These are phyloP conservation scores for Vitis riparia DNA, from an alignment of 164 flowering plant species.

Conservation along the genomic window DNA sequence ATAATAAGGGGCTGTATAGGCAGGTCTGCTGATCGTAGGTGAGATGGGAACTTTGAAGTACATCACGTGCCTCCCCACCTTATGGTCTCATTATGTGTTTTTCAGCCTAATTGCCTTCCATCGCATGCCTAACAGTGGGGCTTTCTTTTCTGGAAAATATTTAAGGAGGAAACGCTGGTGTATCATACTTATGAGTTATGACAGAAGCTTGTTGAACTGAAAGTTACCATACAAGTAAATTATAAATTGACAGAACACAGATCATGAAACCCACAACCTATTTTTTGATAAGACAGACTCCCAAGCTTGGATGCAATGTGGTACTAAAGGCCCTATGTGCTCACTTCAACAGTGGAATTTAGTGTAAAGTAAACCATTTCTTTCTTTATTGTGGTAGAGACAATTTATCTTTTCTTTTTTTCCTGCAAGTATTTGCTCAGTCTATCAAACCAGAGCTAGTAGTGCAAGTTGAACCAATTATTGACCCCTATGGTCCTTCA, in stretches of 20 bases:
- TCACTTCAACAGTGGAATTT: neutral
- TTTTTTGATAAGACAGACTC: too few species aligned
- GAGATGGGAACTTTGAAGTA: neutral
- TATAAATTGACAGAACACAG: neutral
- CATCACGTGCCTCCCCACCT: neutral
- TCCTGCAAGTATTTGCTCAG: constrained; percentile 30
- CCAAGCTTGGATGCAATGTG: neutral
- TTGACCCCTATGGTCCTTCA: constrained; percentile 94
- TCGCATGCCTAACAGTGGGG: neutral
- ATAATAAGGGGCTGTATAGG: neutral
- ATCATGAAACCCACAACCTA: neutral
- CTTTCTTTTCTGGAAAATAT: neutral
- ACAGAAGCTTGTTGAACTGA: neutral
- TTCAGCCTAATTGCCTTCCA: neutral
- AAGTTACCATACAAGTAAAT: neutral
- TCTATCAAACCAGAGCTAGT: constrained; percentile 71
- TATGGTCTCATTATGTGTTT: neutral
- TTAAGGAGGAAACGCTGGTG: neutral
- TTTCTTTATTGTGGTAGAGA: constrained; percentile 1
- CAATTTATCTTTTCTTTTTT: neutral
- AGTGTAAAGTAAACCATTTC: neutral
- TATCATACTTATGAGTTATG: neutral
- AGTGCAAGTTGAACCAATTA: constrained; percentile 80
- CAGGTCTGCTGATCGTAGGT: neutral
- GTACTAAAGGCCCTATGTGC: neutral